Conservation (phyloP, 768 basidiomycete genomes). For the Coprinopsis sp. region DNA sequence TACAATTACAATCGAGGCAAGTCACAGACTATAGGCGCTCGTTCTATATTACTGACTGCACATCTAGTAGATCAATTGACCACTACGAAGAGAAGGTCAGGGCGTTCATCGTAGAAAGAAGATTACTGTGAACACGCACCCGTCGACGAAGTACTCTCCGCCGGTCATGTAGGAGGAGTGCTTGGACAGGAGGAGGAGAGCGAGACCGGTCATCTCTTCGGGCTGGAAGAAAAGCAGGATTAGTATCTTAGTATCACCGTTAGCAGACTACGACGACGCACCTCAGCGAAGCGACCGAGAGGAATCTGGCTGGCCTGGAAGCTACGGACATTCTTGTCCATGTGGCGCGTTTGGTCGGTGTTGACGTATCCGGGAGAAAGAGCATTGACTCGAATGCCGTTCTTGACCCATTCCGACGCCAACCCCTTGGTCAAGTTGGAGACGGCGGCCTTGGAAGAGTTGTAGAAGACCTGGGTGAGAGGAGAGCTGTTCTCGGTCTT, state of each 20-base stretch:
- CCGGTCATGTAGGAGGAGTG: conserved; percentile 56
- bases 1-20: too few relatives aligned
- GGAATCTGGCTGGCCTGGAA: conserved; percentile 49
- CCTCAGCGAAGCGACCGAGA: conserved; percentile 54
- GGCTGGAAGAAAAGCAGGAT: conserved; percentile 30
- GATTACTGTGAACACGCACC: conserved; percentile 30
- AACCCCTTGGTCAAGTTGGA: conserved; percentile 52
- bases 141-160: conserved; percentile 51
- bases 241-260: neutral
- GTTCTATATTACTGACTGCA: too few relatives aligned
- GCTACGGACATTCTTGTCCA: conserved; percentile 45
- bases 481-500: conserved; percentile 39
- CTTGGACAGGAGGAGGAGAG: conserved; percentile 48
- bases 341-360: conserved; percentile 53
- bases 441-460: conserved; percentile 66
- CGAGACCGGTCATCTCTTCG: conserved; percentile 52
- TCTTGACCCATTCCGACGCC: conserved; percentile 57
- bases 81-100: conserved; percentile 12
- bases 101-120: neutral
- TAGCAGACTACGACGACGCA: conserved; percentile 14
- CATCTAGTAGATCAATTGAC: conserved; percentile 10
- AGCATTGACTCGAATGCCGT: conserved; percentile 54
- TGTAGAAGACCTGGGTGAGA: conserved; percentile 57
- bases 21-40: too few relatives aligned
- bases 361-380: conserved; percentile 63